Evolutionary conservation across 257 asterid genomes (phyloP).

Genomic region (Fraxinus pennsylvanica): DNA sequence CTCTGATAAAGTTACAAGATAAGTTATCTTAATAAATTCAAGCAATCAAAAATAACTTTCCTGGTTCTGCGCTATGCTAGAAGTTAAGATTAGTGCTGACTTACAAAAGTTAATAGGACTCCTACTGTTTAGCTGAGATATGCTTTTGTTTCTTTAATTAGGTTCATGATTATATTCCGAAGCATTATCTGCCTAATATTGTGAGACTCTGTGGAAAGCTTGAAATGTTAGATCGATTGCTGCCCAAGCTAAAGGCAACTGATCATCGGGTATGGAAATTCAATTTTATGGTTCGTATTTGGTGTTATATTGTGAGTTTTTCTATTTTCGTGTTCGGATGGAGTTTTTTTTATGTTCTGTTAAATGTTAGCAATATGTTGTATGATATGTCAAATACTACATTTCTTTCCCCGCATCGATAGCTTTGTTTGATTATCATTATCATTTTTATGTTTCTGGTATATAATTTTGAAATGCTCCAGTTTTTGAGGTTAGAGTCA

Average conservation of each 20-base stretch:
- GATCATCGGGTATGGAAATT: conserved; percentile 81
- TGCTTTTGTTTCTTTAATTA: conserved; percentile 28
- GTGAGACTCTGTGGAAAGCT: conserved; percentile 98
- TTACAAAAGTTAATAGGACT: conserved; percentile 9
- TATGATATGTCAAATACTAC: conserved; percentile 8
- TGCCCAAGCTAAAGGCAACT: conserved; percentile 96
- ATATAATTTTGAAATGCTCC: conserved; percentile 3
- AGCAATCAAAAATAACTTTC: conserved; percentile 1
- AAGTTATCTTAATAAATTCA: conserved; percentile 14
- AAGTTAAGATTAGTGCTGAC: conserved; percentile 7
- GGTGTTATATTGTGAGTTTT: conserved; percentile 9
- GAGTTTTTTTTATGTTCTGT: conserved; percentile 5
- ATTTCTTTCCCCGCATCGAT: conserved; percentile 11
- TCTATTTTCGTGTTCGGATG: conserved; percentile 17
- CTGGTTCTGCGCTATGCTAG: not conserved
- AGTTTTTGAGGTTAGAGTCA: not conserved
- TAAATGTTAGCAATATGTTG: conserved; percentile 17
- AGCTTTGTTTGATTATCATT: conserved; percentile 11
- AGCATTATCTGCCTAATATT: conserved; percentile 80
- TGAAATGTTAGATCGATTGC: conserved; percentile 92
- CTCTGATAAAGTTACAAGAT: not conserved
- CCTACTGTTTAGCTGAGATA: not conserved
- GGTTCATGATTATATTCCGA: conserved; percentile 90
- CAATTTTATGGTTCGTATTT: not conserved
- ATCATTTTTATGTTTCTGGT: conserved; percentile 9